A percentile compares a stretch with the other conserved stretches of the same genome.
Conservation (phyloP, 1,284 basidiomycete genomes). For the Tetrapyrgos nigripes region DNA sequence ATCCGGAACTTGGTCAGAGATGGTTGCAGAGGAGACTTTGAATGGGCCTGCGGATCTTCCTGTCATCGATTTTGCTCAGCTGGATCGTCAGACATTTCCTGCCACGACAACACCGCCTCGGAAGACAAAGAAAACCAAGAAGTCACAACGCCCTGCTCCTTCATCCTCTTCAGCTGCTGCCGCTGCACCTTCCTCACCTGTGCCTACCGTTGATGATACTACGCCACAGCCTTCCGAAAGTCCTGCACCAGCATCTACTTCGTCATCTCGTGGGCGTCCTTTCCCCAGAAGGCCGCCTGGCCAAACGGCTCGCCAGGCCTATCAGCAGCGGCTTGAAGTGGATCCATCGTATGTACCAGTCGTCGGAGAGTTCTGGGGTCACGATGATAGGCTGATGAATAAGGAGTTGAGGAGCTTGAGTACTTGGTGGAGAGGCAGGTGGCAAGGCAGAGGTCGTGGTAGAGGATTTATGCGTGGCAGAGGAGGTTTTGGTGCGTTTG, state of each 20-base stretch:
- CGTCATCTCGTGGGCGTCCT: slow-evolving; percentile 37
- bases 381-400: slow-evolving; percentile 84
- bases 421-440: slow-evolving; percentile 83
- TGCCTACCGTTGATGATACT: slow-evolving; percentile 24
- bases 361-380: slow-evolving; percentile 90
- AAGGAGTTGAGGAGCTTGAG: slow-evolving; percentile 78
- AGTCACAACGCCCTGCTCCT: slow-evolving; percentile 29
- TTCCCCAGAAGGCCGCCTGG: slow-evolving; percentile 46
- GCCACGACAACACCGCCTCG: slow-evolving; percentile 36
- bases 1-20: slow-evolving; percentile 76
- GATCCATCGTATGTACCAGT: slow-evolving; percentile 89
- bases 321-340: slow-evolving; percentile 75
- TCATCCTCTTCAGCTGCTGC: slow-evolving; percentile 29
- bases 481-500: slow-evolving; percentile 45
- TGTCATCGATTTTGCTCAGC: slow-evolving; percentile 80
- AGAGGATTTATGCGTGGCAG: slow-evolving; percentile 64
- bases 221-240: slow-evolving; percentile 18
- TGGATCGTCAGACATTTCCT: slow-evolving; percentile 49
- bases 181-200: slow-evolving; percentile 24
- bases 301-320: slow-evolving; percentile 75
- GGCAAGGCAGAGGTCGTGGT: slow-evolving; percentile 73
- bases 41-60: slow-evolving; percentile 70
- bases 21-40: slow-evolving; percentile 75
- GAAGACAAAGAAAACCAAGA: slow-evolving; percentile 43
- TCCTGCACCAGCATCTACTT: slow-evolving; percentile 15